phyloP scores from a whole-genome alignment of 768 basidiomycete species.

The Coprinellus micaceus region DNA sequence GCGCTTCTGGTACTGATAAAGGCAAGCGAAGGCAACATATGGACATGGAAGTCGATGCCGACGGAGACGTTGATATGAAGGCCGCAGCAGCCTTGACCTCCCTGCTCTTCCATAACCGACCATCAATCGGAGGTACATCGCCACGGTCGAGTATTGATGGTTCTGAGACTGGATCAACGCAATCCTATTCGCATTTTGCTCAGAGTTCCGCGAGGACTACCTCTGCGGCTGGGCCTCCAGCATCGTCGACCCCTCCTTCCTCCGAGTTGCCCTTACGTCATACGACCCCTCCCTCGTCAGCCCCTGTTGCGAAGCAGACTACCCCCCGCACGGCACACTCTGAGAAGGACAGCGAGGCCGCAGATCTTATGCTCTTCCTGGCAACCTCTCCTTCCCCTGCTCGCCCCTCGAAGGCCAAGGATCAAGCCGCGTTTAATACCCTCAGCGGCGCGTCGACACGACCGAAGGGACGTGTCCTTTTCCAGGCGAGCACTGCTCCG shows the following conservation, averaged over 20 bases:
- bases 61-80: slow-evolving; percentile 72
- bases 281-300: slow-evolving; percentile 35
- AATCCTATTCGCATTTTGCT: slow-evolving; percentile 60
- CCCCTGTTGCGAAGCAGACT: slow-evolving; percentile 25
- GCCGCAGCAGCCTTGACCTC: slow-evolving; percentile 79
- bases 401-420: slow-evolving; percentile 55
- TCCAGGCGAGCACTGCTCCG: slow-evolving; percentile 40
- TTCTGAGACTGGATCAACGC: slow-evolving; percentile 60
- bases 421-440: slow-evolving; percentile 53
- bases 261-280: slow-evolving; percentile 31
- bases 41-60: slow-evolving; percentile 36
- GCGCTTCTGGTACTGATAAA: slow-evolving; percentile 35
- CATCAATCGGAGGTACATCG: slow-evolving; percentile 61
- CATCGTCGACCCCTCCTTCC: slow-evolving; percentile 39
- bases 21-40: slow-evolving; percentile 43
- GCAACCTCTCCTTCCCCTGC: slow-evolving; percentile 84
- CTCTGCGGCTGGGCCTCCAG: slow-evolving; percentile 36
- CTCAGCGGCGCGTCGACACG: slow-evolving; percentile 51
- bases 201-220: slow-evolving; percentile 63
- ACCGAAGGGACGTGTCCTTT: slow-evolving; percentile 67
- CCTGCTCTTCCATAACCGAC: slow-evolving; percentile 57
- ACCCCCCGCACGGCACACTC: slow-evolving; percentile 55
- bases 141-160: slow-evolving; percentile 71
- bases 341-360: slow-evolving; percentile 65
- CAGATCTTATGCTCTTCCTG: slow-evolving; percentile 81